Evolutionary conservation across 495 filamentous ascomycete genomes (phyloP), one percentile per base, ranked within the genome.

Genomic region (Pseudoneurospora amorphoporcata): DNA sequence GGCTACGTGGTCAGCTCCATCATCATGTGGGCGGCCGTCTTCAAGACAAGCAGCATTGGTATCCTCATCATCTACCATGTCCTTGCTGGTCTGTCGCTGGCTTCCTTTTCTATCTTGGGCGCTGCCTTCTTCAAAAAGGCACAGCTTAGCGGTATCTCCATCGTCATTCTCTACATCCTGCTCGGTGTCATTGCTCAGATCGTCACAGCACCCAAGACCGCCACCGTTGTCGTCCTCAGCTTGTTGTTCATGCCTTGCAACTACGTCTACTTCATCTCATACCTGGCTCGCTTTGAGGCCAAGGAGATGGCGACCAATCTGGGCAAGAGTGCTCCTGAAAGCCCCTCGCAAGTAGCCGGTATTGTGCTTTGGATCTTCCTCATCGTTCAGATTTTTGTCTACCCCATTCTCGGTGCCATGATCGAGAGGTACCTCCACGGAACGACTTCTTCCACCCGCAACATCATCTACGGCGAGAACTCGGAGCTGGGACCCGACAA

Each of bases 211-310:
- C 82, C 84, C n/a, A 84, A 76, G 29, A 90, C 89, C 17, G 87
- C 81, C 10, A 83, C 88, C 3, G 88, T 92, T 7, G 83, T 84
- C 3, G 81, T 90, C 8, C 84, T 95, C 8, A 86, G 89, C 73
- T 76, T 94, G 6, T 80, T 95, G 4, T 95, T 94, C 76, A 84
- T 91, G 14, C 90, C 92, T 8, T 92, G 90, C 84, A 94, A 90
- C 73, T 93, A 91, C 75, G 88, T 92, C 17, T 92, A 88, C 81
- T 91, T 91, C 78, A 87, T 90, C 45, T 86, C 91, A 8, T 81
- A 86, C 68, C 84, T 93, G 78, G 91, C 92, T 16, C 86, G 91
- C 65, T 93, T 84, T 77, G 91, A 94, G 78, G 80, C 83, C 72
- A 76, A 88, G 69, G 75, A 85, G 38, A 70, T 83, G 65, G 81